These are phyloP conservation scores for Amaranthus tricolor DNA, from an alignment of 179 eudicot species.

Conservation along the genomic window DNA sequence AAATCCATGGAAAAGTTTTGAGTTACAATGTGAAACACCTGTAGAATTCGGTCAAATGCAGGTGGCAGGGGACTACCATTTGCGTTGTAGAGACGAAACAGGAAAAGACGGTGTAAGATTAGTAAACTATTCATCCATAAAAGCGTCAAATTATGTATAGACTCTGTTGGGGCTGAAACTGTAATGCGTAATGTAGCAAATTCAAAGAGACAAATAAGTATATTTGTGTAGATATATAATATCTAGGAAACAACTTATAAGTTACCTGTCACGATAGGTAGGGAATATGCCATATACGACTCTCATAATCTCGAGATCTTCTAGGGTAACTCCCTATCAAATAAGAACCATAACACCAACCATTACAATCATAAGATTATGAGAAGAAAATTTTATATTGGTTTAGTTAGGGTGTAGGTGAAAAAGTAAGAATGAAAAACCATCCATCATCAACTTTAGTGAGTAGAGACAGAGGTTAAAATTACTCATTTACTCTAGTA, in stretches of 20 bases:
- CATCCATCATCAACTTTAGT: neutral
- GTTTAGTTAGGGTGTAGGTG: neutral
- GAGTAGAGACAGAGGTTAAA: neutral
- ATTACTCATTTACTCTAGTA: neutral
- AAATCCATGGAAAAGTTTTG: slow-evolving; percentile 20
- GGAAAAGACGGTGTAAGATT: slow-evolving; percentile 22
- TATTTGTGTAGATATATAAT: too few species aligned
- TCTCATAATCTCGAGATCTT: slow-evolving; percentile 81
- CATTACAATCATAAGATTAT: neutral
- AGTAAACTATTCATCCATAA: neutral
- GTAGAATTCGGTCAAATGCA: slow-evolving; percentile 84
- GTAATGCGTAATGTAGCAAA: too few species aligned
- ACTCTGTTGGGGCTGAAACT: neutral
- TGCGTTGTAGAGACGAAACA: slow-evolving; percentile 20
- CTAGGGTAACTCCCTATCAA: slow-evolving; percentile 71
- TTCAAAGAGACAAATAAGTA: neutral
- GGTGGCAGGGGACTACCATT: slow-evolving; percentile 87
- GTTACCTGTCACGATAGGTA: slow-evolving; percentile 94
- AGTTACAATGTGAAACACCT: slow-evolving; percentile 51
- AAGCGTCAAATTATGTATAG: neutral
- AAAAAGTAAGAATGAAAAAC: neutral
- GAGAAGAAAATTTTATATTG: neutral
- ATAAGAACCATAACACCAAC: slow-evolving; percentile 5
- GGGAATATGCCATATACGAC: slow-evolving; percentile 95
- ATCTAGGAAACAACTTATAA: neutral